Evolutionary conservation across 2,329 filamentous ascomycete species (phyloP).

Genomic region (Nigrospora sphaerica): DNA sequence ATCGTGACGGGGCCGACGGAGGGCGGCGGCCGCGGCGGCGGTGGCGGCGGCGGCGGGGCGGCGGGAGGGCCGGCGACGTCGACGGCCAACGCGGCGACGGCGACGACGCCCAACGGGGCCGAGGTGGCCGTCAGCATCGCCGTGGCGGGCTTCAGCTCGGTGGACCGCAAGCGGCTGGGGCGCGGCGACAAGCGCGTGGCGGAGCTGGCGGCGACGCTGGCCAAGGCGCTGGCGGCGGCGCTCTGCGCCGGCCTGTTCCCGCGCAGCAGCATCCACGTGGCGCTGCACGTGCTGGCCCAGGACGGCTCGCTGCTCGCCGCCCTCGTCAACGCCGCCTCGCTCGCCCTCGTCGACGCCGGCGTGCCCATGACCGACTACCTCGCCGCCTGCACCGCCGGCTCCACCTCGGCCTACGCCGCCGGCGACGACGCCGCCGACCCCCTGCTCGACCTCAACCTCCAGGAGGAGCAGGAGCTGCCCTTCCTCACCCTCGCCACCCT

Average conservation of each 20-base stretch:
- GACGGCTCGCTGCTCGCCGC: conserved; percentile 88
- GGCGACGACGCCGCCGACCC: conserved; percentile 68
- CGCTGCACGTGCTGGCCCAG: conserved; percentile 79
- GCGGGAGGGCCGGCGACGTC: conserved; percentile 46
- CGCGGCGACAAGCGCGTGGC: conserved; percentile 72
- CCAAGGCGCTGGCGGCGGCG: conserved; percentile 67
- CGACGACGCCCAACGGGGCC: conserved; percentile 38
- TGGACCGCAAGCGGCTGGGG: conserved; percentile 72
- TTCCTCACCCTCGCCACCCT: conserved; percentile 80
- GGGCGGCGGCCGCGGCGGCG: conserved; percentile 33
- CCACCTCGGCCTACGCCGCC: conserved; percentile 58
- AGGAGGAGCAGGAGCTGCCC: conserved; percentile 83
- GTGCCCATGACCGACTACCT: conserved; percentile 94
- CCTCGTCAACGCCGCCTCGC: conserved; percentile 82
- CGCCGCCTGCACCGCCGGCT: conserved; percentile 79
- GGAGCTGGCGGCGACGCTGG: conserved; percentile 75
- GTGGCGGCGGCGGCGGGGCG: conserved; percentile 1
- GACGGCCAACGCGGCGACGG: conserved; percentile 11
- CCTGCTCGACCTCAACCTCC: conserved; percentile 68
- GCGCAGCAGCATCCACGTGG: conserved; percentile 75
- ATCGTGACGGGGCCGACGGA: conserved; percentile 83
- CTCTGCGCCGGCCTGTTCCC: conserved; percentile 86
- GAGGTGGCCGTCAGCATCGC: conserved; percentile 76
- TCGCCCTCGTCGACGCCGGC: conserved; percentile 89
- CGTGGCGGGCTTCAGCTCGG: conserved; percentile 79